Conservation (phyloP, 2,329 filamentous ascomycete genomes). For the Fonsecaea monophora region DNA sequence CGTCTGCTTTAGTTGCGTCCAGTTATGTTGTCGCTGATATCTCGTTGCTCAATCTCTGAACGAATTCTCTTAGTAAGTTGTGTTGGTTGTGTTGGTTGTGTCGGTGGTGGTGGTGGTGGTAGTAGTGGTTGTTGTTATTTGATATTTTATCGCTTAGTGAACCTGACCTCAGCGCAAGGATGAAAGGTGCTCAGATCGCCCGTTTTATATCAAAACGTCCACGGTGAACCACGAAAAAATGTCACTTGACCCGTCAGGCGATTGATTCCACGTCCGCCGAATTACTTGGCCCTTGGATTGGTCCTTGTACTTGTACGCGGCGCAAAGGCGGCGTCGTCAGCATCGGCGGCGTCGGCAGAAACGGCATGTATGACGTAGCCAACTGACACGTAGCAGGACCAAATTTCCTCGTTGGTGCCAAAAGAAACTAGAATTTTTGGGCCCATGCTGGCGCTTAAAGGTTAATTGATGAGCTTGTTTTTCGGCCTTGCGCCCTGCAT, state of each 20-base stretch:
- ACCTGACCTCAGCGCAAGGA: neutral
- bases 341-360: no score
- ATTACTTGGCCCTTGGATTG: neutral
- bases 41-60: no score
- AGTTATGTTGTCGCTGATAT: no score
- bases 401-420: neutral
- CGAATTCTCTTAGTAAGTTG: no score
- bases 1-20: no score
- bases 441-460: neutral
- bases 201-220: neutral
- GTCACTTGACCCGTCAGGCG: neutral
- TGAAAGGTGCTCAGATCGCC: neutral
- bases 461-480: conserved; percentile 14
- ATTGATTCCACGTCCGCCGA: neutral
- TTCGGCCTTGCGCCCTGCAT: neutral
- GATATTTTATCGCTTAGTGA: no score
- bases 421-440: conserved; percentile 12
- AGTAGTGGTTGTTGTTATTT: no score
- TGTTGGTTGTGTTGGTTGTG: no score
- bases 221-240: neutral
- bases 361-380: neutral
- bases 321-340: no score
- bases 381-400: neutral
- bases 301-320: no score
- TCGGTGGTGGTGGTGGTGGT: no score